A percentile compares a stretch with the other conserved stretches of the same genome.
phyloP scores from a whole-genome alignment of 805 yeast species.

The Jamesozyma lodderae region DNA sequence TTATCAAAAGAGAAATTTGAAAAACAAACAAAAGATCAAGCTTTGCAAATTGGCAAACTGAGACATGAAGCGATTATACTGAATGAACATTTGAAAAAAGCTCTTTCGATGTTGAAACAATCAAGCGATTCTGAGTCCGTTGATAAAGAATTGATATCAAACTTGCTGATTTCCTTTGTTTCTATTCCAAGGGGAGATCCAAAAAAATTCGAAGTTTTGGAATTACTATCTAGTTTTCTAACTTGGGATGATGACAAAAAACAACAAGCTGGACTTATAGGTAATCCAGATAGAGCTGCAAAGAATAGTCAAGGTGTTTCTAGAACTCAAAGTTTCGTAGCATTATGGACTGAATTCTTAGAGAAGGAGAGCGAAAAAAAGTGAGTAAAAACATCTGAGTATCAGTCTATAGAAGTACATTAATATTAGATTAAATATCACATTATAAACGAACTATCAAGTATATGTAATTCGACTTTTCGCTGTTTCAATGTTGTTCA shows the following conservation, averaged over 20 bases:
- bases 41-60: conserved; percentile 74
- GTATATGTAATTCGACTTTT: too few relatives aligned
- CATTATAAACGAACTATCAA: too few relatives aligned
- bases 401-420: not conserved
- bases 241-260: conserved; percentile 82
- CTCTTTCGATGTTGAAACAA: conserved; percentile 72
- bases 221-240: conserved; percentile 69
- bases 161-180: conserved; percentile 74
- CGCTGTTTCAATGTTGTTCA: too few relatives aligned
- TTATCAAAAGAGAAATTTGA: conserved; percentile 34
- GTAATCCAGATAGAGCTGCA: conserved; percentile 3
- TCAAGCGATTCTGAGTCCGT: conserved; percentile 68
- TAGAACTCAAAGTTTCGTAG: conserved; percentile 51
- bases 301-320: conserved; percentile 17
- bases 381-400: not conserved
- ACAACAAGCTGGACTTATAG: conserved; percentile 61
- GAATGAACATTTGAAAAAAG: conserved; percentile 93
- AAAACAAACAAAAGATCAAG: conserved; percentile 57
- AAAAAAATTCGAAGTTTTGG: conserved; percentile 87
- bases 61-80: conserved; percentile 90
- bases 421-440: too few relatives aligned
- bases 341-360: conserved; percentile 70
- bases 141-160: conserved; percentile 82
- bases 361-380: conserved; percentile 54
- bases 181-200: conserved; percentile 88